Base-by-base conservation (phyloP, 306 rosid species). In the Lablab purpureus region DNA sequence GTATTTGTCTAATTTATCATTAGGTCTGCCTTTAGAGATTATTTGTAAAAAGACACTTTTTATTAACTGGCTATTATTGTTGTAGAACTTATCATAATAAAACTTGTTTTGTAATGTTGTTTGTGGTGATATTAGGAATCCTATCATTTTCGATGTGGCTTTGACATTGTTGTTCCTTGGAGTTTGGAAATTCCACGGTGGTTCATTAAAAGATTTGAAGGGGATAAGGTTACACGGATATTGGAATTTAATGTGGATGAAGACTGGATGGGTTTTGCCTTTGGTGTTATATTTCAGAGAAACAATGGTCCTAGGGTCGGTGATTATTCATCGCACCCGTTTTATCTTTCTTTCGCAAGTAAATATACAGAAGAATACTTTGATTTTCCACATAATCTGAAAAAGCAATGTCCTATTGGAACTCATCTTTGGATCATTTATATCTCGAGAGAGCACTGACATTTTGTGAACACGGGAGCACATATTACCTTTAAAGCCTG, bases 301-400 rank as follows among this genome's bases (percentile, higher is more conserved):
- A 21, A 21, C 2, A 3, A 7, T 34, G 22, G 0, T 19, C 4
- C 2, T 5, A 11, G 1, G 13, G 5, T 1, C 3, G 41, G 0
- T 36, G 10, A 7, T 36, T 62, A 50, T 0, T 7, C 3, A 7
- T 34, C 34, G 22, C 23, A 21, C 68, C 76, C 27, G 0, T 28
- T 78, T 2, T 43, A 55, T 56, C 82, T 78, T 25, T 67, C 82
- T 27, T 78, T 67, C 12, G 82, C 41, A 56, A 41, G 75, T 68
- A 59, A 56, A 55, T 1, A 12, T 34, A 10, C 49, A 0, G 76
- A 55, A 43, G 69, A 78, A 68, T 5, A 1, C 58, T 54, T 55
- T 6, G 58, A 37, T 13, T 11, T 54, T 36, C 23, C 76, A 21
- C 59, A 18, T 5, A 0, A 15, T 56, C 43, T 68, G 10, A 58